Conservation (phyloP, 2,329 filamentous ascomycete species). For the Pseudogymnoascus sp. region DNA sequence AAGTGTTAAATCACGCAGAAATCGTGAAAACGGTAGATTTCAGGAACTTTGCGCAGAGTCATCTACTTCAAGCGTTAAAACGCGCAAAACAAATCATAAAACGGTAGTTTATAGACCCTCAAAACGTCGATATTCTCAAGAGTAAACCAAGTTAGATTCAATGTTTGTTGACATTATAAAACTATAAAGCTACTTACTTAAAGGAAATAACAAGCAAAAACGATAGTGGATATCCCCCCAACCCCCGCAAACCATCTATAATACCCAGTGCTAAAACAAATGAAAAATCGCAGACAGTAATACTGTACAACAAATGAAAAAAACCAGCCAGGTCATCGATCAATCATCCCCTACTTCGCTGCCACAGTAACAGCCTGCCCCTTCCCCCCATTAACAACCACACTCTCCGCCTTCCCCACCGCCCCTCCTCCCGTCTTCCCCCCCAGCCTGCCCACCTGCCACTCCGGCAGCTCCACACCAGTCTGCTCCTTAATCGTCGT, state of each 20-base stretch:
- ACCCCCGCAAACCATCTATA: background rate
- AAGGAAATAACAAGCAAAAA: no score
- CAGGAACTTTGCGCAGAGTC: no score
- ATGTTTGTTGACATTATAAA: background rate
- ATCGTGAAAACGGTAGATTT: no score
- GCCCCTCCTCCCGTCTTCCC: constrained; percentile 17
- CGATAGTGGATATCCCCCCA: background rate
- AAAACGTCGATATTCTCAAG: no score
- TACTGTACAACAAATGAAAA: background rate
- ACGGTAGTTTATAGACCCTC: no score
- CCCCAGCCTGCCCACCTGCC: constrained; percentile 54
- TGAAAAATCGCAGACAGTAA: background rate
- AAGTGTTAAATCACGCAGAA: no score
- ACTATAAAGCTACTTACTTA: background rate
- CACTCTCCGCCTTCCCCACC: background rate
- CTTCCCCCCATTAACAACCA: background rate
- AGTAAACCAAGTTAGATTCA: no score
- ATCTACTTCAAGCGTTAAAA: no score
- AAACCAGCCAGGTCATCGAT: background rate
- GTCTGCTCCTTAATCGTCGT: constrained; percentile 85
- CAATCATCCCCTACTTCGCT: background rate
- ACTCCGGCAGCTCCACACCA: constrained; percentile 69
- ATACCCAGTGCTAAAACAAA: background rate
- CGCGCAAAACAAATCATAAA: no score
- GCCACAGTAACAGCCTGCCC: background rate